Evolutionary conservation across 164 flowering plant genomes (phyloP).

Genomic region (Amborella trichopoda): DNA sequence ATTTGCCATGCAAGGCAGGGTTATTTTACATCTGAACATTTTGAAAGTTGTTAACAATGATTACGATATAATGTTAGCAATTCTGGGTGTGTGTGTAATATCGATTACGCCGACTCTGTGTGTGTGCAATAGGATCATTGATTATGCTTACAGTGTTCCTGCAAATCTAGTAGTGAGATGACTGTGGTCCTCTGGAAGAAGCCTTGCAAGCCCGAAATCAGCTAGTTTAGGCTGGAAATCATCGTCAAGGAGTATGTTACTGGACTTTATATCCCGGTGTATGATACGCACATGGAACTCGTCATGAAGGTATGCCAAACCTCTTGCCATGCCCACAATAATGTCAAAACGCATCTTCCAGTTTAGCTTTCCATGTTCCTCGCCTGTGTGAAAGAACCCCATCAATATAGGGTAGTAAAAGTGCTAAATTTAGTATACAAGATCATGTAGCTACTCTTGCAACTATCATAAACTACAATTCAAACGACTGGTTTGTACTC

Average conservation of each 20-base stretch:
- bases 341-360: conserved; percentile 46
- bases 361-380: conserved; percentile 23
- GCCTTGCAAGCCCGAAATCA: conserved; percentile 54
- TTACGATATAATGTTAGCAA: too few species aligned
- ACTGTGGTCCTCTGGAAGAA: conserved; percentile 39
- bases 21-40: too few species aligned
- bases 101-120: too few species aligned
- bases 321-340: conserved; percentile 45
- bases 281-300: conserved; percentile 41
- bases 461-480: too few species aligned
- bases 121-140: too few species aligned
- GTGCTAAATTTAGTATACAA: too few species aligned
- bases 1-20: too few species aligned
- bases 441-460: too few species aligned
- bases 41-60: too few species aligned
- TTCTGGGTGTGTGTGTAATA: too few species aligned
- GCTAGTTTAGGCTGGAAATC: conserved; percentile 46
- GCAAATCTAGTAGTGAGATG: conserved; percentile 51
- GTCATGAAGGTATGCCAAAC: conserved; percentile 51
- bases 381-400: conserved; percentile 21
- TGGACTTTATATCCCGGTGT: conserved; percentile 49
- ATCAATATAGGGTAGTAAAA: neutral
- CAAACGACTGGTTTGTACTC: too few species aligned
- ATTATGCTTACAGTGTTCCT: conserved; percentile 61
- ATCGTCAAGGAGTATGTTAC: conserved; percentile 41